Conservation (phyloP, 2,329 filamentous ascomycete genomes). For the Bipolaris bicolor region DNA sequence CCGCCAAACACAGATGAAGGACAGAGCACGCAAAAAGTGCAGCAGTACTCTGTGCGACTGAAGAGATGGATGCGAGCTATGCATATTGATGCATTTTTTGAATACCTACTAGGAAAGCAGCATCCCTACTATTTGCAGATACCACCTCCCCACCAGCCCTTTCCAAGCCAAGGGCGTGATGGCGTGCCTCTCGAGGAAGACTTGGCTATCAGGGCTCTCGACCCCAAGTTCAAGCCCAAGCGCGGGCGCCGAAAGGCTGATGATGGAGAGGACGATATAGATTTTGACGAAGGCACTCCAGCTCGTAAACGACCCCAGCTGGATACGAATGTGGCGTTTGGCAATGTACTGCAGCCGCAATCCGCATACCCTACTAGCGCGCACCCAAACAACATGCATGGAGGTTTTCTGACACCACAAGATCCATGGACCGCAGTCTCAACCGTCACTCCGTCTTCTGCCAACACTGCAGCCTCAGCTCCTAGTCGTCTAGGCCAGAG, state of each 20-base stretch:
- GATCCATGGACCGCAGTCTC: slow-evolving; percentile 56
- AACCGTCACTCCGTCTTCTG: slow-evolving; percentile 47
- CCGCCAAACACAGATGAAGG: slow-evolving; percentile 81
- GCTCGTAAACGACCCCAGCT: slow-evolving; percentile 66
- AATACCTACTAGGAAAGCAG: slow-evolving; percentile 78
- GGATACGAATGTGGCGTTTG: slow-evolving; percentile 57
- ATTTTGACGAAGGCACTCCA: slow-evolving; percentile 51
- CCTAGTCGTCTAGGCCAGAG: slow-evolving; percentile 43
- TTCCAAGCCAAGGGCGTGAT: slow-evolving; percentile 72
- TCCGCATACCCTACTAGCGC: slow-evolving; percentile 61
- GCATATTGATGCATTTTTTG: slow-evolving; percentile 94
- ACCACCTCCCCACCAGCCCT: slow-evolving; percentile 67
- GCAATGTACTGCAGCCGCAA: slow-evolving; percentile 48
- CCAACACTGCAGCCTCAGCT: slow-evolving; percentile 44
- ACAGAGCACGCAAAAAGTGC: slow-evolving; percentile 89
- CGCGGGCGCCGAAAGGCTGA: slow-evolving; percentile 68
- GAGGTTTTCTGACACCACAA: slow-evolving; percentile 48
- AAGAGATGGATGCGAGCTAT: slow-evolving; percentile 99
- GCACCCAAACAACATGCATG: slow-evolving; percentile 60
- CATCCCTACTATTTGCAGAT: slow-evolving; percentile 83
- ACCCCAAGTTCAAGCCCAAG: slow-evolving; percentile 74
- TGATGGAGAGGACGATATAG: slow-evolving; percentile 61
- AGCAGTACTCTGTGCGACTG: slow-evolving; percentile 89
- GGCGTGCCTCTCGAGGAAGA: slow-evolving; percentile 87
- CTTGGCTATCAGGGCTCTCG: slow-evolving; percentile 80